Evolutionary conservation across 805 yeast species (phyloP).

Genomic region (Brettanomyces anomalus): DNA sequence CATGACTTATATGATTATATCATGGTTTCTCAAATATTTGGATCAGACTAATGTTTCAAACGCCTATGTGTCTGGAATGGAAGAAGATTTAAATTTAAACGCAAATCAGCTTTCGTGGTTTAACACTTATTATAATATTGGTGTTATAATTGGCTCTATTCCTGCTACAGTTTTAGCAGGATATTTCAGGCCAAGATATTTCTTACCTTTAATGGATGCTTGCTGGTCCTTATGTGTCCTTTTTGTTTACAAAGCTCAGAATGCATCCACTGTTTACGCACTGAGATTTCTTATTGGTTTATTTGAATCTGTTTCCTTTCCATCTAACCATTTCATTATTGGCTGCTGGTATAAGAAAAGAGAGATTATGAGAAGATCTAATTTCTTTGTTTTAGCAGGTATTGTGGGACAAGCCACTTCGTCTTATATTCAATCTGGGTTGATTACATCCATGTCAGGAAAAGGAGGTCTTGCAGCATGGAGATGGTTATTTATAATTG

Average conservation of each 20-base stretch:
- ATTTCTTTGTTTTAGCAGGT: slow-evolving; percentile 31
- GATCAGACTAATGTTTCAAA: slow-evolving; percentile 55
- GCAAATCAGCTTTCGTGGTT: slow-evolving; percentile 34
- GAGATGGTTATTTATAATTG: slow-evolving; percentile 61
- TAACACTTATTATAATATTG: slow-evolving; percentile 30
- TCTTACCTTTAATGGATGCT: slow-evolving; percentile 19
- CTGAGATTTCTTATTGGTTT: slow-evolving; percentile 36
- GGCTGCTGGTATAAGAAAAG: slow-evolving; percentile 35
- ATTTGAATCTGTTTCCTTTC: slow-evolving; percentile 35
- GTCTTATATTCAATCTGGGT: slow-evolving; percentile 37
- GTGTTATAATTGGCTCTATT: slow-evolving; percentile 17
- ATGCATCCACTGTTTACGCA: slow-evolving; percentile 30
- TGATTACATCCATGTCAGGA: slow-evolving; percentile 32
- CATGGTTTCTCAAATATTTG: slow-evolving; percentile 3
- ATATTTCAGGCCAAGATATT: slow-evolving; percentile 28
- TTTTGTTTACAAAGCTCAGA: slow-evolving; percentile 18
- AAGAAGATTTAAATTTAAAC: slow-evolving; percentile 43
- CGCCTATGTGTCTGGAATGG: slow-evolving; percentile 61
- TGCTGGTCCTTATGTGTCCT: slow-evolving; percentile 24
- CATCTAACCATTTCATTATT: slow-evolving; percentile 30
- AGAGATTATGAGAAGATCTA: slow-evolving; percentile 34
- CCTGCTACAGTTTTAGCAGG: slow-evolving; percentile 30
- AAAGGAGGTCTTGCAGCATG: slow-evolving; percentile 46
- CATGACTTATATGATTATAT: slow-evolving; percentile 1
- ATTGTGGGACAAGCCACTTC: slow-evolving; percentile 34